Conservation (phyloP, 805 yeast species). For the Yarrowia keelungensis region DNA sequence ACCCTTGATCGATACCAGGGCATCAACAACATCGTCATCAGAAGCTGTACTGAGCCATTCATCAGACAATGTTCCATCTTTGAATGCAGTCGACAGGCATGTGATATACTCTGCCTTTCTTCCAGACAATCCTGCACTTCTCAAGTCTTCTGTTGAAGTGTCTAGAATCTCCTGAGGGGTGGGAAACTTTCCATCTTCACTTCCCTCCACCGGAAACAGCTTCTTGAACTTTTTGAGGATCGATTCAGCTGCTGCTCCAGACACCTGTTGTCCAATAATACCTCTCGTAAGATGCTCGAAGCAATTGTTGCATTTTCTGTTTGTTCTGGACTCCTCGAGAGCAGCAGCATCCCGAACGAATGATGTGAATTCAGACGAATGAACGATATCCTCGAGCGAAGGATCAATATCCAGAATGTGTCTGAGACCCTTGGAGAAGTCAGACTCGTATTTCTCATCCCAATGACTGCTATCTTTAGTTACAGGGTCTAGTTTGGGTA, state of each 20-base stretch:
- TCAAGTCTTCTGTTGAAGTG: conserved; percentile 56
- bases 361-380: conserved; percentile 46
- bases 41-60: conserved; percentile 42
- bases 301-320: conserved; percentile 29
- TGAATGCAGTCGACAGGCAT: conserved; percentile 61
- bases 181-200: conserved; percentile 53
- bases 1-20: conserved; percentile 48
- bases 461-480: conserved; percentile 20
- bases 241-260: conserved; percentile 77
- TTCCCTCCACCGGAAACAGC: conserved; percentile 45
- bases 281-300: conserved; percentile 43
- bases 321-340: conserved; percentile 14
- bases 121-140: conserved; percentile 71
- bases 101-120: conserved; percentile 69
- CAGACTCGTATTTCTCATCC: conserved; percentile 44
- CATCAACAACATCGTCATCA: conserved; percentile 50
- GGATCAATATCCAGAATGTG: conserved; percentile 53
- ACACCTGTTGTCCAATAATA: conserved; percentile 50
- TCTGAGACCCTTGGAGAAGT: conserved; percentile 51
- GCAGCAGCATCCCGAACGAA: conserved; percentile 43
- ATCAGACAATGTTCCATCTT: conserved; percentile 45
- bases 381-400: conserved; percentile 48
- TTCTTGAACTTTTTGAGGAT: conserved; percentile 59
- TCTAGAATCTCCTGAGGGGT: conserved; percentile 58
- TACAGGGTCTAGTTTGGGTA: conserved; percentile 18